Evolutionary conservation across 2,329 filamentous ascomycete species (phyloP).

Genomic region (Ophidiomyces ophidiicola): DNA sequence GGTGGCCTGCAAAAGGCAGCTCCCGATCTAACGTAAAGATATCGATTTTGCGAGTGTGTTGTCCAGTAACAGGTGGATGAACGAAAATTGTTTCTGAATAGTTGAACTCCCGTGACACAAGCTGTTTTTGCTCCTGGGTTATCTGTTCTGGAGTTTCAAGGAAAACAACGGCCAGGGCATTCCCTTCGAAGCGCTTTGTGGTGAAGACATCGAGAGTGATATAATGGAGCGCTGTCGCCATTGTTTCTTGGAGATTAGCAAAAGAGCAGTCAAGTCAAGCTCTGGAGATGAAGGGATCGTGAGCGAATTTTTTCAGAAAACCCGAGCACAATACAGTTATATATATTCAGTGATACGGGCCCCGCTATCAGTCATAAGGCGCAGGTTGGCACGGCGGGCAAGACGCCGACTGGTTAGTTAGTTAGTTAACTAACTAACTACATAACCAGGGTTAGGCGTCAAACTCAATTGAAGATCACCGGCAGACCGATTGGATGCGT

Average conservation of each 20-base stretch:
- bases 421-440: too few species aligned
- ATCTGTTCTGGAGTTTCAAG: constrained; percentile 35
- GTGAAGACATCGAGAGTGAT: constrained; percentile 36
- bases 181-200: constrained; percentile 37
- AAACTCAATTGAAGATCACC: not conserved
- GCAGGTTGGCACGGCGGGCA: not conserved
- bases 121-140: constrained; percentile 44
- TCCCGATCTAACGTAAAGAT: constrained; percentile 48
- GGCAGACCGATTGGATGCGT: too few species aligned
- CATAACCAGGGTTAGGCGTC: too few species aligned
- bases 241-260: too few species aligned
- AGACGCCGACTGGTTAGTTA: not conserved
- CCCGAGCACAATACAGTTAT: not conserved
- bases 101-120: constrained; percentile 51
- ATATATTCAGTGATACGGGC: not conserved
- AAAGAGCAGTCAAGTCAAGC: too few species aligned
- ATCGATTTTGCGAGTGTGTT: constrained; percentile 40
- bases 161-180: constrained; percentile 49
- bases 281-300: too few species aligned
- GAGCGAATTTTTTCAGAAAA: too few species aligned
- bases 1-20: constrained; percentile 52
- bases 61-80: constrained; percentile 39
- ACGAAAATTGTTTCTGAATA: constrained; percentile 54
- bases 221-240: constrained; percentile 23
- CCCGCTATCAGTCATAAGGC: constrained; percentile 9